phyloP scores from a whole-genome alignment of 139 green algal genomes.

The Parachlorella kessleri region DNA sequence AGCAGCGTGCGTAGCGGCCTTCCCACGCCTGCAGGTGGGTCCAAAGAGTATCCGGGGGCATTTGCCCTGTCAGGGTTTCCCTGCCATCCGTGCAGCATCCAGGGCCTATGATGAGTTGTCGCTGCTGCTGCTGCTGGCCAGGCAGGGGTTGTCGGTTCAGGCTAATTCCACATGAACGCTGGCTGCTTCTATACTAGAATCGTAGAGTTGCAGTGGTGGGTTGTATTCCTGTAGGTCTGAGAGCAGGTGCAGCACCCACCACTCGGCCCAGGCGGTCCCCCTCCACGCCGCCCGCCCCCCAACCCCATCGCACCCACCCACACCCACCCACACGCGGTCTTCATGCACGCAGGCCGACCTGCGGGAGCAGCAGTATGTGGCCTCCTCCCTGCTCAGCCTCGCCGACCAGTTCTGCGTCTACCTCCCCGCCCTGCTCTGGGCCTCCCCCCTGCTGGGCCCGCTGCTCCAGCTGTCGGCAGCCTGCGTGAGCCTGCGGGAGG shows the following conservation, averaged over 20 bases:
- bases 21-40: conserved; percentile 32
- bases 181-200: too few species aligned
- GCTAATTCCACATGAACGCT: too few species aligned
- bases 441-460: conserved; percentile 10
- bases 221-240: too few species aligned
- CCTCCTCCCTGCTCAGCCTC: conserved; percentile 51
- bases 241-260: too few species aligned
- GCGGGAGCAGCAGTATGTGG: conserved; percentile 45
- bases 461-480: conserved; percentile 50
- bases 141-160: too few species aligned
- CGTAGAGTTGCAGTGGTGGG: too few species aligned
- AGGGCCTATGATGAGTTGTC: too few species aligned
- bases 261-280: too few species aligned
- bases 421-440: conserved; percentile 51
- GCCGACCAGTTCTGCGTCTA: conserved; percentile 68
- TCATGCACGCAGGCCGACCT: conserved; percentile 12
- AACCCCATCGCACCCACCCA: too few species aligned
- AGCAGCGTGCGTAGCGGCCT: conserved; percentile 28
- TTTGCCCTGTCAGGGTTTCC: background rate
- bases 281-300: too few species aligned
- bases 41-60: background rate
- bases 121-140: too few species aligned
- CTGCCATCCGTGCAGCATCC: background rate
- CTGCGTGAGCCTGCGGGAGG: conserved; percentile 41
- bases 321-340: background rate